Base-by-base conservation (phyloP, 495 filamentous ascomycete species). In the Chlorociboria aeruginascens region DNA sequence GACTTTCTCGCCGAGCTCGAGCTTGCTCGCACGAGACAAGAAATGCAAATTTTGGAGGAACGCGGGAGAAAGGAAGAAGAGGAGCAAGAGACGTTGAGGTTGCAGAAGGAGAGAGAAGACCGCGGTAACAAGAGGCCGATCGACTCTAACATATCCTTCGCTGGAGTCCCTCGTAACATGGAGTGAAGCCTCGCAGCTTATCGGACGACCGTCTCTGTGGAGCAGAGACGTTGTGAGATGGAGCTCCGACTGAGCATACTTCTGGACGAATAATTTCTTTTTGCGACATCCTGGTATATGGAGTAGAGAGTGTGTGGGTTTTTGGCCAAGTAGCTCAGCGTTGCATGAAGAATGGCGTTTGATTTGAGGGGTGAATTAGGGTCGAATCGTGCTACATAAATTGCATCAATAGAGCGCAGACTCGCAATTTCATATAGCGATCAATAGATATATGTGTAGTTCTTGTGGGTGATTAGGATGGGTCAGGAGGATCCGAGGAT, bases 1-100 rank as follows among this genome's bases (percentile, higher is more conserved):
- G 25, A 30, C 0, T 13, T 55, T 7, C 29, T 59, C 38, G 28
- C 40, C 13, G 52, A 55, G 6, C 32, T 59, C 10, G 52, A 59
- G 44, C n/a, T 40, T 4, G 16, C 38, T 17, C 52, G 52, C 43
- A 37, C 45, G 6, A 12, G 9, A 10, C 55, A 51, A 13, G 51
- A 57, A 32, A 39, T 32, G n/a, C 25, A 20, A 4, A 44, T 51
- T 2, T 28, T 54, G 1, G 43, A 29, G 13, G 55, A 54, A 30
- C 38, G 44, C 12, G 12, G 42, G 2, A 37, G 34, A 8, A 47
- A 48, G 28, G 37, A 43, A 14, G 45, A 49, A 10, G 50, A 51
- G 7, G 48, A 57, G 8, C 38, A 34, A 33, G 36, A 49, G 43
- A 40, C 45, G 40, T 8, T 37, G 6, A 10, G 28, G 12, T 14